A percentile compares a stretch with the other conserved stretches of the same genome.
These are phyloP conservation scores for Dipodascus albidus DNA, from an alignment of 805 yeast species.

Conservation along the genomic window DNA sequence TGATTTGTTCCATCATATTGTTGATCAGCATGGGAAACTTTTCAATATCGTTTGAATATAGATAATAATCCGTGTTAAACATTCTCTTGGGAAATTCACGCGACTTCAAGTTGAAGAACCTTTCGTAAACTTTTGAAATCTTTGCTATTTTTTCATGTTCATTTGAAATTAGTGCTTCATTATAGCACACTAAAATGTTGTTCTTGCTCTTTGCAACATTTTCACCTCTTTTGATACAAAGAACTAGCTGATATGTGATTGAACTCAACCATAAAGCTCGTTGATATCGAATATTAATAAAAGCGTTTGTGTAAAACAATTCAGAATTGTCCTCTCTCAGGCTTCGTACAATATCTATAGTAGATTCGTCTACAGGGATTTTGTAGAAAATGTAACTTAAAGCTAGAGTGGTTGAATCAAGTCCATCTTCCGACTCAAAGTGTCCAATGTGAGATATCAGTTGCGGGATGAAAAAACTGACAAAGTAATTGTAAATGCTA, in stretches of 20 bases:
- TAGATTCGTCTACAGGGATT: neutral
- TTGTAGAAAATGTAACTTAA: neutral
- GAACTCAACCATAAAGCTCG: neutral
- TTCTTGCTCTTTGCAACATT: neutral
- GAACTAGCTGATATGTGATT: neutral
- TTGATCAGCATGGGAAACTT: neutral
- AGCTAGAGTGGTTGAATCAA: neutral
- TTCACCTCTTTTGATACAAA: neutral
- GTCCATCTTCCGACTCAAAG: neutral
- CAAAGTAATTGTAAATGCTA: neutral
- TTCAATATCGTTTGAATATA: neutral
- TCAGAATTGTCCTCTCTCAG: neutral
- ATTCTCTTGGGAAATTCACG: neutral
- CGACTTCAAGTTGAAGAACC: neutral
- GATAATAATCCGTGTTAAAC: neutral
- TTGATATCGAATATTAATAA: neutral
- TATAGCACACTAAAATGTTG: neutral
- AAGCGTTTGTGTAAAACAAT: neutral
- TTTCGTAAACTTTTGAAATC: neutral
- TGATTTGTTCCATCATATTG: neutral
- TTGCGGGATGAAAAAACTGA: neutral
- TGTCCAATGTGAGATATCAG: conserved; percentile 1
- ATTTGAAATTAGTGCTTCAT: neutral
- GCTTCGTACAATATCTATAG: neutral
- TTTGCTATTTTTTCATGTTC: neutral